Evolutionary conservation across 2,329 filamentous ascomycete genomes (phyloP), one percentile per base, ranked within the genome.

Genomic region (Talaromyces sp.): DNA sequence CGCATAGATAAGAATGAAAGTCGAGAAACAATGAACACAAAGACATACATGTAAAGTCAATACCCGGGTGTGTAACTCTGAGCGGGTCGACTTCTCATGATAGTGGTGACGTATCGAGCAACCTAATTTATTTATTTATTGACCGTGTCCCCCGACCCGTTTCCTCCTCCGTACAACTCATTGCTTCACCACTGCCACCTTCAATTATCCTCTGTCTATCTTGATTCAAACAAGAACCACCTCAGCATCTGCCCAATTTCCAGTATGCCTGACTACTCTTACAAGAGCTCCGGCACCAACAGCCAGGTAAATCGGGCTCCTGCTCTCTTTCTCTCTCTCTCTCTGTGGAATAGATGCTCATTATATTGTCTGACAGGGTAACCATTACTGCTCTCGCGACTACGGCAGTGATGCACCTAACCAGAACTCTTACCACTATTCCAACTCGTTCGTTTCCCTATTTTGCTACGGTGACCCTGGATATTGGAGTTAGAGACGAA

Each of bases 361-460:
- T 51, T 51, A 21, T 7, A 2, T 13, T 29, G 49, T 26, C 13
- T 60, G 17, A 27, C 58, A 89, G 86, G 87, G 87, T 64, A 89
- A 89, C 74, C 83, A 86, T 76, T 89, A 85, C 69, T 88, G 86
- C 73, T 73, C 81, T 51, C 85, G 87, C 35, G 84, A 87, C 74
- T 88, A 89, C 65, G 84, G 84, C 73, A 55, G 62, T 26, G 59
- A 58, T 7, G 61, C 62, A 58, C 64, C 68, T 43, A 62, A 62
- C 26, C 21, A 52, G 43, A 62, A 62, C 41, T 46, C 56, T 32
- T 75, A 73, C 63, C 86, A 89, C 70, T 90, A 89, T 71, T 88
- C 85, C 57, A 90, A 90, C 78, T 69, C 61, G 82, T 84, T 70
- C 64, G 80, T 55, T 52, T 55, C 46, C 55, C n/a, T 38, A 5